Evolutionary conservation across 352 stramenopile species (phyloP).

Genomic region (Globisporangium parvum): DNA sequence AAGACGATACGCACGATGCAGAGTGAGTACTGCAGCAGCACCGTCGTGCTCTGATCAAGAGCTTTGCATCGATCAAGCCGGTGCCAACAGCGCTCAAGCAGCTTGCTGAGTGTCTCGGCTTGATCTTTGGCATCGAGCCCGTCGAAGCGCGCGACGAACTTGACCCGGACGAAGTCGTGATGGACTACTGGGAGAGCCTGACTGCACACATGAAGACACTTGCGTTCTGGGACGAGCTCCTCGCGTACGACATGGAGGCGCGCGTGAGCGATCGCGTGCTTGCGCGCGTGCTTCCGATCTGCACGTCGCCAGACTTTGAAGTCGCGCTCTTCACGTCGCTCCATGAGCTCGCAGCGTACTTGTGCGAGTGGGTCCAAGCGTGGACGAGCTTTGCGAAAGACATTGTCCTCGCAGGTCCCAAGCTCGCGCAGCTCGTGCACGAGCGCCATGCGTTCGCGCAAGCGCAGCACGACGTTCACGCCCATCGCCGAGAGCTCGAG

Average conservation of each 20-base stretch:
- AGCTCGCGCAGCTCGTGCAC: slow-evolving; percentile 41
- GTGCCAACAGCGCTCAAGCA: slow-evolving; percentile 51
- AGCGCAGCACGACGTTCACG: slow-evolving; percentile 27
- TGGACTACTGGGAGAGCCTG: slow-evolving; percentile 65
- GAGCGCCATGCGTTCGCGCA: slow-evolving; percentile 35
- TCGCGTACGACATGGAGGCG: slow-evolving; percentile 34
- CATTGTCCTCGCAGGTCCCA: slow-evolving; percentile 49
- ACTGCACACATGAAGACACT: slow-evolving; percentile 22
- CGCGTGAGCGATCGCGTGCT: slow-evolving; percentile 46
- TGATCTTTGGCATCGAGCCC: slow-evolving; percentile 59
- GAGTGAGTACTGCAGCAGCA: slow-evolving; percentile 9
- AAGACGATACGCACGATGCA: background rate
- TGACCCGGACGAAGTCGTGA: slow-evolving; percentile 65
- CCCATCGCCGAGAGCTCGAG: slow-evolving; percentile 28
- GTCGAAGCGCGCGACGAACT: slow-evolving; percentile 54
- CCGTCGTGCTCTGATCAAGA: slow-evolving; percentile 21
- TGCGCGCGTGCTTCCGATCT: slow-evolving; percentile 49
- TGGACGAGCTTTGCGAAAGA: slow-evolving; percentile 38
- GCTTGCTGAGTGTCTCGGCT: slow-evolving; percentile 56
- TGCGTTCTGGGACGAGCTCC: slow-evolving; percentile 44
- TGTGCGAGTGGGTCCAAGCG: slow-evolving; percentile 66
- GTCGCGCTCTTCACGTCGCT: slow-evolving; percentile 33
- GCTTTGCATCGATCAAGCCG: slow-evolving; percentile 29
- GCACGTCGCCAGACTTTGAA: slow-evolving; percentile 55
- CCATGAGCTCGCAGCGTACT: slow-evolving; percentile 42